Evolutionary conservation across 345 rosid species (phyloP), one percentile per base, ranked within the genome.

Genomic region (Rhodamnia rubescens): DNA sequence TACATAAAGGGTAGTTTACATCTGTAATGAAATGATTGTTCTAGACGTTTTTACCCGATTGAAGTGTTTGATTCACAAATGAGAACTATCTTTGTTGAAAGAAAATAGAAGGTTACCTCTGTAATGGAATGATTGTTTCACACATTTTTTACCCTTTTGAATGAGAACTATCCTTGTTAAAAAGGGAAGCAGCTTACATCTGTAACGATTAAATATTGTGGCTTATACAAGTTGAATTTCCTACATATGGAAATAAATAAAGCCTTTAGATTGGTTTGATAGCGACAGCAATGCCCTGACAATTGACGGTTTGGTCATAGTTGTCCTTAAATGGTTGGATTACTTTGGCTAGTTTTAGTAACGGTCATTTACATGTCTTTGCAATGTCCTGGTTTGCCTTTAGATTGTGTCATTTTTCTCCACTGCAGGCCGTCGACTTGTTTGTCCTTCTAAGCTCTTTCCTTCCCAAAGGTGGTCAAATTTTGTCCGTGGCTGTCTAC

Each of bases 401-500:
- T 83, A 44, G 47, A 18, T 69, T 14, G n/a, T 74, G 22, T 85
- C 55, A 44, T 82, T 78, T 44, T 61, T 26, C 18, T 83, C 53
- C 74, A 84, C 51, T 86, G 56, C 89, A 97, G 99, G 99, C 98
- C 21, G 92, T 89, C 86, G 99, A 97, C 91, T 89, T 97, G 92
- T 96, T 86, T 90, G 96, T 94, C 15, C 89, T 96, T 81, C 84
- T 96, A 87, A 90, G 91, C 85, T 96, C 98, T 15, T 96, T 94
- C 89, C 94, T 96, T 14, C 98, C 98, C 18, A 95, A 93, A 90
- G 96, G 89, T 83, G 99, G 99, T 53, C 92, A 89, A 22, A 90
- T 95, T 86, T 52, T 91, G 87, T 95, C 97, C 1, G 97, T 97
- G 54, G 81, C 95, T 5, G 93, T 97, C 85, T 95, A 97, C 90